Evolutionary conservation across 352 stramenopile genomes (phyloP).

Genomic region (Phytophthora sansomeana): DNA sequence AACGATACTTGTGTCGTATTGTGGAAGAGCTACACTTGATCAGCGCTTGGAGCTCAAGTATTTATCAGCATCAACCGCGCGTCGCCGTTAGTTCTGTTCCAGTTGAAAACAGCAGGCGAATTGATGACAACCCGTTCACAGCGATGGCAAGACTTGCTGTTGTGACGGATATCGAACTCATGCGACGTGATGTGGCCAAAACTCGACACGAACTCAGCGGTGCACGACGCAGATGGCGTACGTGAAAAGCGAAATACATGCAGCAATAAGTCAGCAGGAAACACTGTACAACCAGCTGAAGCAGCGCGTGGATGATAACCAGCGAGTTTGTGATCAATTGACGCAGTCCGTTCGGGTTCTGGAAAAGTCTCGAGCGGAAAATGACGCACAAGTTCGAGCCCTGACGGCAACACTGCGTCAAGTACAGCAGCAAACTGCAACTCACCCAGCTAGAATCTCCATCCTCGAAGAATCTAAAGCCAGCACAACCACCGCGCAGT

Average conservation of each 20-base stretch:
- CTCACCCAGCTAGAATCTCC: conserved; percentile 27
- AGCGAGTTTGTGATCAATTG: conserved; percentile 41
- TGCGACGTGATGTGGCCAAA: conserved; percentile 39
- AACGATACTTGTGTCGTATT: conserved; percentile 60
- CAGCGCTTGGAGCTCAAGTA: conserved; percentile 44
- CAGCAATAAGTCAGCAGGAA: conserved; percentile 24
- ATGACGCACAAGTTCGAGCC: conserved; percentile 18
- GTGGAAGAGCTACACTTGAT: conserved; percentile 63
- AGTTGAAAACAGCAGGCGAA: neutral
- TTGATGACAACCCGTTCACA: conserved; percentile 13
- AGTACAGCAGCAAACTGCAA: conserved; percentile 39
- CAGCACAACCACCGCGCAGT: conserved; percentile 14
- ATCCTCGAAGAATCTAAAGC: conserved; percentile 33
- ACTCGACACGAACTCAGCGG: conserved; percentile 53
- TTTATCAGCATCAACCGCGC: conserved; percentile 15
- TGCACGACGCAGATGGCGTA: conserved; percentile 45
- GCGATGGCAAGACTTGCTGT: conserved; percentile 29
- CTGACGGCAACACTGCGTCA: conserved; percentile 30
- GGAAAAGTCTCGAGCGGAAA: conserved; percentile 30
- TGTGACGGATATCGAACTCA: conserved; percentile 31
- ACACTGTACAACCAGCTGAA: conserved; percentile 39
- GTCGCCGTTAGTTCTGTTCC: neutral
- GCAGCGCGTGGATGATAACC: conserved; percentile 42
- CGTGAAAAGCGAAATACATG: conserved; percentile 37
- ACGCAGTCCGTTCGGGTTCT: conserved; percentile 28